These are phyloP conservation scores for Beauveria pseudobassiana DNA, from an alignment of 2,329 filamentous ascomycete genomes.

Conservation along the genomic window DNA sequence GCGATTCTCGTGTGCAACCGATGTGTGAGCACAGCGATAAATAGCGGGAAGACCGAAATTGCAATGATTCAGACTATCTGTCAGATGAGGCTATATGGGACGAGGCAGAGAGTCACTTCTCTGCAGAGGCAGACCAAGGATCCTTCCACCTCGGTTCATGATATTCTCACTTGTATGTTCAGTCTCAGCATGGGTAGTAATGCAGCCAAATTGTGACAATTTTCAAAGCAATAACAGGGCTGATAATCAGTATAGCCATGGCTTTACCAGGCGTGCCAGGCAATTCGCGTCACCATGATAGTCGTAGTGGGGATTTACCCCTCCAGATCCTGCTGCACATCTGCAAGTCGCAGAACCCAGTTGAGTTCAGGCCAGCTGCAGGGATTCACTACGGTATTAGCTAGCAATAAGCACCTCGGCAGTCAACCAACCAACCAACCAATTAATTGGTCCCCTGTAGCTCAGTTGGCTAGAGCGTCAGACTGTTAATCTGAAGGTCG, in stretches of 20 bases:
- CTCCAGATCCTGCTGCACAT: not conserved
- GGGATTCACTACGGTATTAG: not conserved
- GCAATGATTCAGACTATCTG: not conserved
- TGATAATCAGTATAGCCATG: no score
- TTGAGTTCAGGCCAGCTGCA: no score
- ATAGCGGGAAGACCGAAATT: not conserved
- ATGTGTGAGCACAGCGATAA: not conserved
- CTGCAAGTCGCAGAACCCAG: no score
- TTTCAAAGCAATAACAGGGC: no score
- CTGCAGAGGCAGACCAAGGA: no score
- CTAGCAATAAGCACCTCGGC: not conserved
- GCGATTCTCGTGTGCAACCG: not conserved
- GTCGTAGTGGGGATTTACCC: not conserved
- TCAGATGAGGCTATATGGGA: not conserved
- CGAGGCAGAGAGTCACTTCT: not conserved
- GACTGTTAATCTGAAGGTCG: slow-evolving; percentile 21
- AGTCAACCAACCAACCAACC: no score
- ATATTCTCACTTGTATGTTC: no score
- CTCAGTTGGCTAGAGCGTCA: slow-evolving; percentile 12
- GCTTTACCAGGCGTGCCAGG: no score
- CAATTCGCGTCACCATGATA: not conserved
- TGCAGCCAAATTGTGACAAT: no score
- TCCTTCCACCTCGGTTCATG: no score
- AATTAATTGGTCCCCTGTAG: slow-evolving; percentile 9
- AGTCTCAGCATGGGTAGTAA: no score